Base-by-base conservation (phyloP, 768 basidiomycete species). In the Pholiota molesta region DNA sequence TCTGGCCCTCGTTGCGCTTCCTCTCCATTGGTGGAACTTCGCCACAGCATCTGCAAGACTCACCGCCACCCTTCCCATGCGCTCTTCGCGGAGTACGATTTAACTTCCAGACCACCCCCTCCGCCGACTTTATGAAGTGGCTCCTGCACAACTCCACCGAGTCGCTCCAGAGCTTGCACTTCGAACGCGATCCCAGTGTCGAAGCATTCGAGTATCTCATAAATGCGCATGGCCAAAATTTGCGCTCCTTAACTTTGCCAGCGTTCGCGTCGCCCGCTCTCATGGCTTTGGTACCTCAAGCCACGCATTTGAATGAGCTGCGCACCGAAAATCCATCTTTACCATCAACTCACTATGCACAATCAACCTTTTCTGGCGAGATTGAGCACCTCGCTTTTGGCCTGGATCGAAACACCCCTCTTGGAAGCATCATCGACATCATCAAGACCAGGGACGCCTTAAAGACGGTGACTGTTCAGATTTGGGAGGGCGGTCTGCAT, bases 51-150 rank as follows among this genome's bases (percentile, higher is more conserved):
- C 76, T 81, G 33, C 75, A 80, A 26, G 74, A 78, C 44, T 75
- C 74, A 39, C 71, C 77, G 31, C 72, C 72, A 33, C 82, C 86
- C 0, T 81, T 81, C 63, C 77, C 81, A 4, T 78, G 78, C 66
- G 73, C 79, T 13, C 78, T 89, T 28, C 69, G 81, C 56, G 77
- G 81, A 66, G 77, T 92, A 42, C 80, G 83, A 61, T 79, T 90
- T 74, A 89, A 89, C 73, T 86, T 87, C 72, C 89, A 90, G 69
- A 71, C 77, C n/a, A 73, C 83, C 7, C 87, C 88, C 21, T 81
- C 86, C 2, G 69, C 83, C 51, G 86, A 88, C 37, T 87, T 91
- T 72, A 74, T 89, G 66, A 77, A 81, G 39, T 91, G 90, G 90
- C 83, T 92, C 59, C 84, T 91, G 26, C 81, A 84, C 67, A 79